Evolutionary conservation across 148 eudicot genomes (phyloP), one percentile per base, ranked within the genome.

Genomic region (Silene conica): DNA sequence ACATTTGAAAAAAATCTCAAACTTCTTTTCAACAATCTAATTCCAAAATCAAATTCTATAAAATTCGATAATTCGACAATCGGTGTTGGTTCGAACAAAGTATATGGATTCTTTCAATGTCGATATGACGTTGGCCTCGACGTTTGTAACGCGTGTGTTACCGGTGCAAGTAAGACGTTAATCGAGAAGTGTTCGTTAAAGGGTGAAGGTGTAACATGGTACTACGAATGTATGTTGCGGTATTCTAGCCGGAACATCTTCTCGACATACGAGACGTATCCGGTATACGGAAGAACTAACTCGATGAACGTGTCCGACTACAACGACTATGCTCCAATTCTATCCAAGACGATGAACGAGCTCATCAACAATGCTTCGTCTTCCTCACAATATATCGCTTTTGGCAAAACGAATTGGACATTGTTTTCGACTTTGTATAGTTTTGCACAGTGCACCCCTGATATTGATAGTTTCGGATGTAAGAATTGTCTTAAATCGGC

Each of bases 171-270:
- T 1, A 52, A 50, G 19, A 21, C 3, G n/a, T 60, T 70, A n/a
- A 19, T 43, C 5, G 45, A 63, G 1, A 46, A 3, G 6, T 77
- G 71, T 21, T 64, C 80, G 1, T n/a, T 55, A 14, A 25, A 0
- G 4, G 60, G 13, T 3, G 59, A 54, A 57, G 71, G 46, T 8
- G 26, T 20, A 18, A 26, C 43, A 21, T 65, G 60, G 45, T 71
- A 77, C 43, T 55, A 9, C 4, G 76, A 77, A 46, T 72, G 80
- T 22, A 62, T 66, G 58, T 20, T 65, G 41, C 55, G 71, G 23
- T 77, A 77, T 43, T 5, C 76, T 11, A 64, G 72, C 52, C 26
- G 43, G 22, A 5, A 59, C 45, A 56, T 69, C 18, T 75, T 55
- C 76, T 72, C 80, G 14, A 11, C 18, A 4, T 22, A 25, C 21